phyloP scores from a whole-genome alignment of 1,284 basidiomycete genomes.

The Waitea zeae region DNA sequence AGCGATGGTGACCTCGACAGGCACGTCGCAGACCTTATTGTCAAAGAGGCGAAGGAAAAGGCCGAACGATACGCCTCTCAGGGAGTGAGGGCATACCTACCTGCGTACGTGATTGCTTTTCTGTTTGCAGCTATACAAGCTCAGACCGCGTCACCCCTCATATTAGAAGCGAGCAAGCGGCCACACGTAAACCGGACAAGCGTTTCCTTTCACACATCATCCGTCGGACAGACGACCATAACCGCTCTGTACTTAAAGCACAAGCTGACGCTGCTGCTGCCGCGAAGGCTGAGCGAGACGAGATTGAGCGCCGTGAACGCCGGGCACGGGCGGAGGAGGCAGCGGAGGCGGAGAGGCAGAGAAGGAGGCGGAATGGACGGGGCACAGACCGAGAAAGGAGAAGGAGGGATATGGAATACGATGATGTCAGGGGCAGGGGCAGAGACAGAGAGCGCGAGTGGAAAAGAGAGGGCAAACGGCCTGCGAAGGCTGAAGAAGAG shows the following conservation, averaged over 20 bases:
- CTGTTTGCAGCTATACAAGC: conserved; percentile 5
- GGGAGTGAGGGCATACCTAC: conserved; percentile 54
- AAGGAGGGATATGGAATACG: conserved; percentile 23
- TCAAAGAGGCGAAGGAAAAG: conserved; percentile 82
- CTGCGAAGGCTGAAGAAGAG: too few relatives aligned
- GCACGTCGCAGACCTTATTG: conserved; percentile 75
- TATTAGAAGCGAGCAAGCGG: too few relatives aligned
- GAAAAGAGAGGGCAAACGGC: too few relatives aligned
- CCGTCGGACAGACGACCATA: conserved; percentile 83
- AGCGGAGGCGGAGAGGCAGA: conserved; percentile 30
- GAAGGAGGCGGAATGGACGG: conserved; percentile 20
- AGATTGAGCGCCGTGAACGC: conserved; percentile 42
- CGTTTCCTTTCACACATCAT: conserved; percentile 82
- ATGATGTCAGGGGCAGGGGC: conserved; percentile 14
- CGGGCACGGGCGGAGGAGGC: conserved; percentile 53
- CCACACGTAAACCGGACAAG: conserved; percentile 78
- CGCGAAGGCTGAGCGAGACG: conserved; percentile 43
- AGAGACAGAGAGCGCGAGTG: conserved; percentile 5
- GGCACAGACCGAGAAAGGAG: conserved; percentile 26
- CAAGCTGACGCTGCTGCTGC: conserved; percentile 66
- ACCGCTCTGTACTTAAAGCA: conserved; percentile 61
- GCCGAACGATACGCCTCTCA: conserved; percentile 53
- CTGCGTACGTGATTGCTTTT: conserved; percentile 12
- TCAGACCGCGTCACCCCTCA: conserved; percentile 4
- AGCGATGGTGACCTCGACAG: conserved; percentile 80